Conservation (phyloP, 768 basidiomycete genomes). For the Jaapia argillacea region DNA sequence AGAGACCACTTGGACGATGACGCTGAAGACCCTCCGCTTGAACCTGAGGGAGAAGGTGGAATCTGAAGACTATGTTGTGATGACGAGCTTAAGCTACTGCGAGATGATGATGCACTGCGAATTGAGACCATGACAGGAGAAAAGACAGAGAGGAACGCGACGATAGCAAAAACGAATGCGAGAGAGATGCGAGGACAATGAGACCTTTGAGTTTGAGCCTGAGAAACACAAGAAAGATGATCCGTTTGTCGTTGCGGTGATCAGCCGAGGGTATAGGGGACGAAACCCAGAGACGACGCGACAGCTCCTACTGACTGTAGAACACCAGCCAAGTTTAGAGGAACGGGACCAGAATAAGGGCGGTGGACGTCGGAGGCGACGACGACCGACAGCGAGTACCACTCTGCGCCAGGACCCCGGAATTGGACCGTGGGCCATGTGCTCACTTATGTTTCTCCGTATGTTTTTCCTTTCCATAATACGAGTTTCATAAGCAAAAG, state of each 20-base stretch:
- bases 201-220: slow-evolving; percentile 14
- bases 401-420: no score
- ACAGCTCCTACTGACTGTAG: no score
- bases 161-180: slow-evolving; percentile 11
- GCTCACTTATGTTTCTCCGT: no score
- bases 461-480: no score
- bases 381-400: no score
- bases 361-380: no score
- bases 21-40: slow-evolving; percentile 22
- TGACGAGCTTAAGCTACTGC: not conserved
- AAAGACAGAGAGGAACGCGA: slow-evolving; percentile 12
- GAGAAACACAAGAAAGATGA: no score
- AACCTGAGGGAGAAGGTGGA: slow-evolving; percentile 9
- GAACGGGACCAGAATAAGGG: no score
- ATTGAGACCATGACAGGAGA: slow-evolving; percentile 19
- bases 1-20: slow-evolving; percentile 50
- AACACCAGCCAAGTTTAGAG: no score
- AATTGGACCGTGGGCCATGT: no score
- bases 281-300: slow-evolving; percentile 33
- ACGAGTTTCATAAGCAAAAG: no score
- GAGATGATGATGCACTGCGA: slow-evolving; percentile 10
- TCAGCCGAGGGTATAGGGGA: no score
- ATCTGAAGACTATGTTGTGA: slow-evolving; percentile 18
- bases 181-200: slow-evolving; percentile 11
- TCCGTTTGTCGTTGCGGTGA: slow-evolving; percentile 36